Base-by-base conservation (phyloP, 192 early-diverging fungal species). In the Entomortierella parvispora region DNA sequence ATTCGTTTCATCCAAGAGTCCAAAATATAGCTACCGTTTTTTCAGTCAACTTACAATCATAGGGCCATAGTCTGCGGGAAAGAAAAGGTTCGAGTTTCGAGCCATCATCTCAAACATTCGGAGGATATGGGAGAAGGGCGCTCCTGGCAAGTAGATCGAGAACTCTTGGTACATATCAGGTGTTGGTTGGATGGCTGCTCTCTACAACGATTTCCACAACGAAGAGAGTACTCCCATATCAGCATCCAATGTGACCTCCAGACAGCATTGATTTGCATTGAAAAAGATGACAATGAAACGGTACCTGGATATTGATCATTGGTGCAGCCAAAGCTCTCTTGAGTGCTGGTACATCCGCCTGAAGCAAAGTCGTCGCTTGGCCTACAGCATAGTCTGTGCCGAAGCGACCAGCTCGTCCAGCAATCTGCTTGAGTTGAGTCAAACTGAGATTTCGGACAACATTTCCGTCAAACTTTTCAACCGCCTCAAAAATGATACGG, bases 371-470 rank as follows among this genome's bases (percentile, higher is more conserved):
- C 10, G 93, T 93, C 12, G 95, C 95, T 43, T 75, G 62, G 18
- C 97, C 96, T 0, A 69, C 58, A 7, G 80, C 80, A 68, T 83
- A 90, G 8, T 89, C 81, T 2, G 93, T 92, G 10, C 87, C 87
- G 68, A 91, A 97, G 37, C 96, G 85, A 23, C 96, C 96, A 11
- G 95, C 95, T 40, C 95, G 85, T 18, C 96, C 97, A 47, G 90
- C 95, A 72, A 99, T 99, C 80, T 99, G 96, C 71, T 96, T 95
- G 12, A 92, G 82, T 80, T 94, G 93, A 34, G 94, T 93, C 23
- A 92, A 67, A 32, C 85, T 85, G 29, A 99, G 79, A 3, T 67
- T 65, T 10, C 62, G 62, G 3, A 79, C 53, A 4, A 58, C 52
- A 12, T 69, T 62, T 33, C 97, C 95, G 80, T 99, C 87, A 46